Percentiles rank a stretch among this genome's conserved stretches.
These are phyloP conservation scores for Boletus pseudo-olivaceus DNA, from an alignment of 768 basidiomycete genomes.

Conservation along the genomic window DNA sequence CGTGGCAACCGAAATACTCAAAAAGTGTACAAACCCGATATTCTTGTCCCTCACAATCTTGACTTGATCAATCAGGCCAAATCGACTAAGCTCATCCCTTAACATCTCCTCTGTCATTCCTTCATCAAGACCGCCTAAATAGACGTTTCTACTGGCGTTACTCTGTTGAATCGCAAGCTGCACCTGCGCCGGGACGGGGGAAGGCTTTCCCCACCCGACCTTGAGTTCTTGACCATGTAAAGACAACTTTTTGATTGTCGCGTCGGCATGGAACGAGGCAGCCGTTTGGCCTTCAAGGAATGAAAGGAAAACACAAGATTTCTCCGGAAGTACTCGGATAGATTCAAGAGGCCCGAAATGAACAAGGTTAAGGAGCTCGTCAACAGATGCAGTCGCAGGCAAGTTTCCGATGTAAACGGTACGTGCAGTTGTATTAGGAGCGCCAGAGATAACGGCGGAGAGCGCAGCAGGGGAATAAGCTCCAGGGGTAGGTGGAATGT, in stretches of 20 bases:
- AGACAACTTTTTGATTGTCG: slow-evolving; percentile 88
- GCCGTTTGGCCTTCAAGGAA: slow-evolving; percentile 94
- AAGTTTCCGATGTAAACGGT: slow-evolving; percentile 98
- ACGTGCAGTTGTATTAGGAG: slow-evolving; percentile 63
- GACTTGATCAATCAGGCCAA: slow-evolving; percentile 97
- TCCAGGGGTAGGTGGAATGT: slow-evolving; percentile 67
- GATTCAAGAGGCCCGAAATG: slow-evolving; percentile 96
- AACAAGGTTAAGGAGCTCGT: slow-evolving; percentile 95
- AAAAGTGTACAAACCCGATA: slow-evolving; percentile 98
- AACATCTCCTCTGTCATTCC: slow-evolving; percentile 87
- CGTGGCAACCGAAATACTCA: slow-evolving; percentile 90
- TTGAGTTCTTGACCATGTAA: slow-evolving; percentile 96
- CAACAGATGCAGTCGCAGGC: slow-evolving; percentile 92
- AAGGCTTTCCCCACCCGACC: slow-evolving; percentile 98
- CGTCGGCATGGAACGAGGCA: slow-evolving; percentile 96
- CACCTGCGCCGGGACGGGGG: slow-evolving; percentile 82
- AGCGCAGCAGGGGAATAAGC: slow-evolving; percentile 79
- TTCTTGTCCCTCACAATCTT: slow-evolving; percentile 99
- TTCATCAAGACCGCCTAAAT: slow-evolving; percentile 91
- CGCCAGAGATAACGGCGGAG: slow-evolving; percentile 63
- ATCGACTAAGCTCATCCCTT: slow-evolving; percentile 85
- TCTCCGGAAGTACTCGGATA: slow-evolving; percentile 92
- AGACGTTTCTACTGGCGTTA: slow-evolving; percentile 95
- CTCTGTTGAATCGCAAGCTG: slow-evolving; percentile 85
- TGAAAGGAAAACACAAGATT: slow-evolving; percentile 96